These are phyloP conservation scores for Apophysomyces trapeziformis DNA, from an alignment of 371 early-diverging fungal species.

Conservation along the genomic window DNA sequence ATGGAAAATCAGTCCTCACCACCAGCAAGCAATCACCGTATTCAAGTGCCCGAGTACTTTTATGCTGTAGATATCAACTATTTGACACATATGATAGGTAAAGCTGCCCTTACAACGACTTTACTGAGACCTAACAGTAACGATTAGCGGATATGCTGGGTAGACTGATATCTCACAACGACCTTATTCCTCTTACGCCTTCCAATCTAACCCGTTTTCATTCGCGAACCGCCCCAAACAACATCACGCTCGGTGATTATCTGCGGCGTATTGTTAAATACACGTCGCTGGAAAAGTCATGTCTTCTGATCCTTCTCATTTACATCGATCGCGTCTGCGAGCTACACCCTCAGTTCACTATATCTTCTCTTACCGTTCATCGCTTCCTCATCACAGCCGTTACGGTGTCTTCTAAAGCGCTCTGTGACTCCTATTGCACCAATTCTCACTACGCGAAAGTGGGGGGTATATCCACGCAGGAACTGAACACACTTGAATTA, in stretches of 20 bases:
- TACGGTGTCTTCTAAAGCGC: conserved; percentile 86
- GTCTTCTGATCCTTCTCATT: conserved; percentile 83
- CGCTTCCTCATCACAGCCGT: conserved; percentile 94
- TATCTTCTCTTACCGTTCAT: conserved; percentile 92
- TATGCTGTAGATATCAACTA: conserved; percentile 73
- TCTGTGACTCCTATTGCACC: conserved; percentile 87
- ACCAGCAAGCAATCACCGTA: conserved; percentile 14
- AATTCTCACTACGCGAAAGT: conserved; percentile 92
- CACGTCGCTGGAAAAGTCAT: conserved; percentile 88
- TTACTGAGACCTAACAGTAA: not conserved
- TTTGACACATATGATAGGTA: conserved; percentile 79
- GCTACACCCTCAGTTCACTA: conserved; percentile 80
- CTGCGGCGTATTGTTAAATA: conserved; percentile 86
- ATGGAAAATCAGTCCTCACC: conserved; percentile 11
- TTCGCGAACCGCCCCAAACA: conserved; percentile 88
- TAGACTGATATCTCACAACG: conserved; percentile 82
- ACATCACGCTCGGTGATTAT: conserved; percentile 82
- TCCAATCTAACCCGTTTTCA: conserved; percentile 94
- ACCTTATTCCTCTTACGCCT: conserved; percentile 82
- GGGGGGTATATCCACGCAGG: conserved; percentile 92
- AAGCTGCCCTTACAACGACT: conserved; percentile 10
- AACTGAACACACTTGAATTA: conserved; percentile 94
- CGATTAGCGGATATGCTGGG: conserved; percentile 76
- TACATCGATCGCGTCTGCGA: conserved; percentile 93
- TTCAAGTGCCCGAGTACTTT: conserved; percentile 70